phyloP scores from a whole-genome alignment of 148 eudicot species.

The Bassia scoparia region DNA sequence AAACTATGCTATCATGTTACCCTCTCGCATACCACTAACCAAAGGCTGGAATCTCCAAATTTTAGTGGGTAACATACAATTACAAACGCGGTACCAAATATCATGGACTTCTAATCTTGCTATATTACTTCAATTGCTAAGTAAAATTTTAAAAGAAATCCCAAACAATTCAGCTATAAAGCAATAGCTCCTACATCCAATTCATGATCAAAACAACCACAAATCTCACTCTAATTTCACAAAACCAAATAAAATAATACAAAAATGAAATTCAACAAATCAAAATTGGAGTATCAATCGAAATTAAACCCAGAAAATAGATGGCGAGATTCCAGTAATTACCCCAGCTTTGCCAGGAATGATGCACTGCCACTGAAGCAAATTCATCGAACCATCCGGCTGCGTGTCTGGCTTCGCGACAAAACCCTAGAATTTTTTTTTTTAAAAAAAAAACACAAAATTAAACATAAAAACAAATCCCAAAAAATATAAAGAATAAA shows the following conservation, averaged over 20 bases:
- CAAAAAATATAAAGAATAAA: not conserved
- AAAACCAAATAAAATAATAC: not conserved
- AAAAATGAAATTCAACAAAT: not conserved
- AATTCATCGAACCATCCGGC: conserved; percentile 67
- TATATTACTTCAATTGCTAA: too few species aligned
- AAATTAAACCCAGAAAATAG: not conserved
- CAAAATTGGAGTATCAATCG: not conserved
- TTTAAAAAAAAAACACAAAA: not conserved
- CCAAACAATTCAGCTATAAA: not conserved
- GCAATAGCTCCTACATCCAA: not conserved
- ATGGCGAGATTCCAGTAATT: not conserved
- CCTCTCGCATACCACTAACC: too few species aligned
- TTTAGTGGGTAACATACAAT: too few species aligned
- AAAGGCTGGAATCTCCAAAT: too few species aligned
- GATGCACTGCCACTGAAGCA: conserved; percentile 73
- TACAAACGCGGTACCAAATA: too few species aligned
- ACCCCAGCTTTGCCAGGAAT: conserved; percentile 87
- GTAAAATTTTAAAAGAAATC: not conserved
- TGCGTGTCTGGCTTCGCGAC: conserved; percentile 79
- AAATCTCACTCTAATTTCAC: not conserved
- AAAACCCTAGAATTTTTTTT: conserved; percentile 54
- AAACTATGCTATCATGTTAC: too few species aligned
- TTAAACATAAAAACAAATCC: not conserved
- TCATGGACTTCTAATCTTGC: too few species aligned
- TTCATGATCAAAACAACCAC: not conserved